Conservation (phyloP, 768 basidiomycete species). For the Sporobolomyces phaffii region DNA sequence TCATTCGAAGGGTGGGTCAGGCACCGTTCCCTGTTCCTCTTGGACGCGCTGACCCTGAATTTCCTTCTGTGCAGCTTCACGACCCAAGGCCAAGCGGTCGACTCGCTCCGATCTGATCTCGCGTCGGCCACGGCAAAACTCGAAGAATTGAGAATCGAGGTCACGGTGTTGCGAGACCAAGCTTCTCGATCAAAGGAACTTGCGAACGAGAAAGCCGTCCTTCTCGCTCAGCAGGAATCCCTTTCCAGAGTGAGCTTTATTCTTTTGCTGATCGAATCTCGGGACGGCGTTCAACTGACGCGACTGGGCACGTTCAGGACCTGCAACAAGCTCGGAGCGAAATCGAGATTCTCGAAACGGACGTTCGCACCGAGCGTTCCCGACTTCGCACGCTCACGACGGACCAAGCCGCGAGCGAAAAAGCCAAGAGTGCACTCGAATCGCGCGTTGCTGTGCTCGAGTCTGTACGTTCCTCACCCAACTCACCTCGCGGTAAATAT, state of each 20-base stretch:
- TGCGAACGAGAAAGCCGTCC: slow-evolving; percentile 53
- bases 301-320: slow-evolving; percentile 59
- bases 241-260: slow-evolving; percentile 51
- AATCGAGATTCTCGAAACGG: slow-evolving; percentile 64
- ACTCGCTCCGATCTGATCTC: slow-evolving; percentile 28
- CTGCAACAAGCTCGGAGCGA: slow-evolving; percentile 47
- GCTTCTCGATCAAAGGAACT: slow-evolving; percentile 43
- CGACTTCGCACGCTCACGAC: slow-evolving; percentile 59
- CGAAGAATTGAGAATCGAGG: slow-evolving; percentile 61
- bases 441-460: slow-evolving; percentile 5
- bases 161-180: slow-evolving; percentile 52
- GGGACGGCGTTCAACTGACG: slow-evolving; percentile 42
- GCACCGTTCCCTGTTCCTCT: too few relatives aligned
- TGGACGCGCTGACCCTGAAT: not conserved
- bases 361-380: slow-evolving; percentile 65
- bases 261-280: slow-evolving; percentile 37
- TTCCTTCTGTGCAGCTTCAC: not conserved
- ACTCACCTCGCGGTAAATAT: too few relatives aligned
- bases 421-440: slow-evolving; percentile 52
- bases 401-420: slow-evolving; percentile 60
- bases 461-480: too few relatives aligned
- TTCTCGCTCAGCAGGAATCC: slow-evolving; percentile 52
- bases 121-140: slow-evolving; percentile 52
- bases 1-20: slow-evolving; percentile 18
- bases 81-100: slow-evolving; percentile 3